Evolutionary conservation across 2,329 filamentous ascomycete genomes (phyloP), one percentile per base, ranked within the genome.

Genomic region (Scedosporium dehoogii): DNA sequence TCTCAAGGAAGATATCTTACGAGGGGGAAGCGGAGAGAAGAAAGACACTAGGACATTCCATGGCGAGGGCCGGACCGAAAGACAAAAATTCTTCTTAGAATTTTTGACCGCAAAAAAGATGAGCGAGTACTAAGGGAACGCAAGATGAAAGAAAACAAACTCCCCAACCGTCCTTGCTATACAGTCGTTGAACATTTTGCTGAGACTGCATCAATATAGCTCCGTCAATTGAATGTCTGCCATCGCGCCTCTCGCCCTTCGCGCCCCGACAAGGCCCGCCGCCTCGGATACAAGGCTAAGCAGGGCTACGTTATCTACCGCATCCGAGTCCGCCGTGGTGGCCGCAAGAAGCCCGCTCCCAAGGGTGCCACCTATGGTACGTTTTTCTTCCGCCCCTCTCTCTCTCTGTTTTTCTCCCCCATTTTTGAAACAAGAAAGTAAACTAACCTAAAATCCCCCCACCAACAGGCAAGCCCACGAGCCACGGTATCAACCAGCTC

Each of bases 131-230:
- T 7, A 12, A 55, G 51, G 23, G 51, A 23, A 3, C 18, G 51
- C 51, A 55, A 55, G 51, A 23, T 1, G 18, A n/a, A 21, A 21
- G 48, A 55, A 55, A 55, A 23, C 51, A 29, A 55, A 27, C 48
- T 21, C 60, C 33, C 46, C 33, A 12, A 29, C 56, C 61, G 76
- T 80, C 84, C 85, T 73, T 91, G 88, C 87, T 91, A 91, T 92
- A 91, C 90, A 96, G 91, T 96, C 91, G 91, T 96, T 97, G 92
- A 97, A 96, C 91, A 85, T 92, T 88, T 64, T 85, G 91, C 93
- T 97, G 92, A 97, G 92, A 97, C 91, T 97, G 90, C 91, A 94
- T 94, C 82, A 94, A 93, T 92, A 93, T 94, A 97, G 93, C 91
- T 96, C 81, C 92, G 93, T 85, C 93, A 97, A 86, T 85, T 97